These are phyloP conservation scores for Hibiscus trionum DNA, from an alignment of 345 rosid genomes.

Conservation along the genomic window DNA sequence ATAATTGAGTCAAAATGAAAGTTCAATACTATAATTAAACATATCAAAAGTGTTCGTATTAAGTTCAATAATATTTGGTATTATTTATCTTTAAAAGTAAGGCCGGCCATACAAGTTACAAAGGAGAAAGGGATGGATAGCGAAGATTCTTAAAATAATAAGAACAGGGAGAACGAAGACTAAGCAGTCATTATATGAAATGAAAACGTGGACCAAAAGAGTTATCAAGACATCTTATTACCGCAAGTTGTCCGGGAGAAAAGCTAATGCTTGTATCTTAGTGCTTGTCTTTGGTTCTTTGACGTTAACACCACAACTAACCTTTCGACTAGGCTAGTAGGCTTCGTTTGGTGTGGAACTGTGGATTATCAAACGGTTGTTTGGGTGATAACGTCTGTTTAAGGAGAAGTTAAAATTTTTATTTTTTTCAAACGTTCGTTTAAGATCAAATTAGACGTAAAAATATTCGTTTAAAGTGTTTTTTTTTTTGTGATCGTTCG, in stretches of 20 bases:
- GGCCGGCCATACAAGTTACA: constrained; percentile 6
- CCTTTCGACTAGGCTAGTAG: not conserved
- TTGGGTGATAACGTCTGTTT: no score
- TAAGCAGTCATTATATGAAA: not conserved
- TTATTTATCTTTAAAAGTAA: not conserved
- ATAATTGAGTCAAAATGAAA: no score
- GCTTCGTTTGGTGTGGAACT: no score
- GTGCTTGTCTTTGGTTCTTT: not conserved
- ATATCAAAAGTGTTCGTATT: no score
- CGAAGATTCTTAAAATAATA: constrained; percentile 12
- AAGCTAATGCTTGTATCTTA: constrained; percentile 2
- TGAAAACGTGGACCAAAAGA: not conserved
- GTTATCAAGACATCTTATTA: not conserved
- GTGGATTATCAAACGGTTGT: no score
- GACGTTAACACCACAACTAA: constrained; percentile 3
- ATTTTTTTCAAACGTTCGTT: no score
- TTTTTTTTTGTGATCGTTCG: no score
- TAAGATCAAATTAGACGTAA: no score
- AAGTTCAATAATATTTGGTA: no score
- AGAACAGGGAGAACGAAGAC: constrained; percentile 11
- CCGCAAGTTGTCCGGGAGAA: not conserved
- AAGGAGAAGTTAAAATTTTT: no score
- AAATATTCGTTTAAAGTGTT: no score
- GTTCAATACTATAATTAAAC: no score
- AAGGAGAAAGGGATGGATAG: not conserved